Conservation (phyloP, 192 early-diverging fungal genomes). For the Martensiomyces pterosporus region DNA sequence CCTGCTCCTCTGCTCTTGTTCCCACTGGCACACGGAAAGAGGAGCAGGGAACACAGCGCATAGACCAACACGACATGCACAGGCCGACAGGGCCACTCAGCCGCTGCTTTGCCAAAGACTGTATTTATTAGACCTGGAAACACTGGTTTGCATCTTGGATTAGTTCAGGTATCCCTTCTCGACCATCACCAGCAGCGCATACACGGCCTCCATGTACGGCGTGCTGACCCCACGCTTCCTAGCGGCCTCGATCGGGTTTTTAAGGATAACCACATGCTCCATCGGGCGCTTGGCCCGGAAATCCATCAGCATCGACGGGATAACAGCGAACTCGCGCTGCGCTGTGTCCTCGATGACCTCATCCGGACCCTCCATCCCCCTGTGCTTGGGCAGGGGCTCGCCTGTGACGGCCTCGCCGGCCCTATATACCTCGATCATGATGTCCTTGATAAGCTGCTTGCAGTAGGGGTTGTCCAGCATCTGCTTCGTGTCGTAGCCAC, state of each 20-base stretch:
- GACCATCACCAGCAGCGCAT: constrained; percentile 48
- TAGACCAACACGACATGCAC: too few relatives aligned
- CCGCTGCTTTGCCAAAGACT: too few relatives aligned
- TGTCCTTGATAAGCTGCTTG: constrained; percentile 28
- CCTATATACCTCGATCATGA: constrained; percentile 57
- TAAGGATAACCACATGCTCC: constrained; percentile 57
- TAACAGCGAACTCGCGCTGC: constrained; percentile 9
- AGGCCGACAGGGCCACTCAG: too few relatives aligned
- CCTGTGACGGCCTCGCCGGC: constrained; percentile 52
- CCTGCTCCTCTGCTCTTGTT: too few relatives aligned
- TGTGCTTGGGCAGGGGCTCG: constrained; percentile 18
- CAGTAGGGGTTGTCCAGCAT: constrained; percentile 53
- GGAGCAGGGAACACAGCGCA: too few relatives aligned
- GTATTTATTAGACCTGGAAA: too few relatives aligned
- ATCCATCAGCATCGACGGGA: constrained; percentile 63
- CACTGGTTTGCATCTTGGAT: not conserved
- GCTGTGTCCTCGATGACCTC: constrained; percentile 30
- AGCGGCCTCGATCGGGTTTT: constrained; percentile 49
- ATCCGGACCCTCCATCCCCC: constrained; percentile 23
- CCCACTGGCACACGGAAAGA: too few relatives aligned
- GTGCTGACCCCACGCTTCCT: constrained; percentile 31
- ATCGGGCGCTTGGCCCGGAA: constrained; percentile 45
- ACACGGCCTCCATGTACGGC: constrained; percentile 50
- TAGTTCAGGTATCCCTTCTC: constrained; percentile 21
- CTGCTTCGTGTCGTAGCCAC: constrained; percentile 52